Evolutionary conservation across 2,329 filamentous ascomycete genomes (phyloP).

Genomic region (Colletotrichum chlorophyti): DNA sequence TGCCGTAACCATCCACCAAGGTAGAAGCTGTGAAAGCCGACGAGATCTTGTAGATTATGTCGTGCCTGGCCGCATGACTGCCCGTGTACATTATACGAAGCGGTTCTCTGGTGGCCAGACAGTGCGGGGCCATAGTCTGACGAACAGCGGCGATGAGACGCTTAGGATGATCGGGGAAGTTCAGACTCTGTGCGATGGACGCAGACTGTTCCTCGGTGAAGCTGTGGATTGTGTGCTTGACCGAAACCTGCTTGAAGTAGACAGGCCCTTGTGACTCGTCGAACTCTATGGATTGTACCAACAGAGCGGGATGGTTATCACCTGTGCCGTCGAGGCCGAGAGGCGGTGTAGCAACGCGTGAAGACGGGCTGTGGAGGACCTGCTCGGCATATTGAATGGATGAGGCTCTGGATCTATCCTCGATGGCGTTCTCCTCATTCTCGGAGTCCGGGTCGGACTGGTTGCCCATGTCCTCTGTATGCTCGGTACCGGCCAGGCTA

Average conservation of each 20-base stretch:
- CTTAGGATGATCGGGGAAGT: constrained; percentile 40
- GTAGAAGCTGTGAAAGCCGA: constrained; percentile 52
- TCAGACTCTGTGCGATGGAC: constrained; percentile 39
- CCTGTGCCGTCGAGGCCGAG: constrained; percentile 27
- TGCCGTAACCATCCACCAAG: constrained; percentile 24
- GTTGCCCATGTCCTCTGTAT: constrained; percentile 44
- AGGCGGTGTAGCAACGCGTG: constrained; percentile 20
- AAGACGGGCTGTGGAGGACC: constrained; percentile 51
- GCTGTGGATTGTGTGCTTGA: constrained; percentile 53
- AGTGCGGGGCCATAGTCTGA: constrained; percentile 55
- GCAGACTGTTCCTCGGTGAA: constrained; percentile 48
- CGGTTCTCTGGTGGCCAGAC: constrained; percentile 51
- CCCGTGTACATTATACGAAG: constrained; percentile 58
- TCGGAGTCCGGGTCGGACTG: constrained; percentile 25
- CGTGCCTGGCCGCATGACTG: constrained; percentile 45
- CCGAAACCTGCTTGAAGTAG: constrained; percentile 47
- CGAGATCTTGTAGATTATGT: constrained; percentile 55
- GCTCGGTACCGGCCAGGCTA: constrained; percentile 57
- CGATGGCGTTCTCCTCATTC: constrained; percentile 28
- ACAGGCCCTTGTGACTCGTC: constrained; percentile 45
- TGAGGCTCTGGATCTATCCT: constrained; percentile 37
- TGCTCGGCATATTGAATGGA: constrained; percentile 59
- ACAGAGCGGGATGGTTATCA: constrained; percentile 27
- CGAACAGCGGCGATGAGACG: constrained; percentile 50
- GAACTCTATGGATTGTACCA: constrained; percentile 50